phyloP scores from a whole-genome alignment of 768 basidiomycete genomes.

The Coprinellus aureogranulatus region DNA sequence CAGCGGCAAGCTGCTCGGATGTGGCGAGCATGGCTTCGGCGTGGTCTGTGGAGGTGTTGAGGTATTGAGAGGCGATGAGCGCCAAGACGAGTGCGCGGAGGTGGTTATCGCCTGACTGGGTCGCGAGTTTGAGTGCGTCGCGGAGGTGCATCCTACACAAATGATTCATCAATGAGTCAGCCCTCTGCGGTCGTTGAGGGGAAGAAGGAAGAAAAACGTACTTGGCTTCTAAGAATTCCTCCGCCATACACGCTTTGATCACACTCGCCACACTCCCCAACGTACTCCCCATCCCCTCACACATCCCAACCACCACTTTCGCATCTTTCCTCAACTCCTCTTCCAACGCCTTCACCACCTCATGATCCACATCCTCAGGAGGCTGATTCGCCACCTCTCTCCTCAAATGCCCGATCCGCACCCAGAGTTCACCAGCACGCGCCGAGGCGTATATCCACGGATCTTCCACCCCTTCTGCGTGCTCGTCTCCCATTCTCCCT shows the following conservation, averaged over 20 bases:
- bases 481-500: constrained; percentile 1
- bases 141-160: constrained; percentile 53
- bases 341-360: constrained; percentile 14
- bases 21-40: constrained; percentile 64
- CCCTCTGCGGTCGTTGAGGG: constrained; percentile 6
- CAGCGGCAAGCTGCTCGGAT: constrained; percentile 68
- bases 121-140: constrained; percentile 56
- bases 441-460: constrained; percentile 32
- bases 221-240: constrained; percentile 64
- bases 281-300: constrained; percentile 51
- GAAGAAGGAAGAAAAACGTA: constrained; percentile 29
- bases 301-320: constrained; percentile 39
- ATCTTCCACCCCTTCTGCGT: constrained; percentile 27
- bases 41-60: constrained; percentile 68
- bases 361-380: background rate
- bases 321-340: constrained; percentile 30
- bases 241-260: constrained; percentile 49
- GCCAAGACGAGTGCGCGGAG: constrained; percentile 68
- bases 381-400: background rate
- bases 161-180: background rate
- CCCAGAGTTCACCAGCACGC: constrained; percentile 33
- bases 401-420: constrained; percentile 26
- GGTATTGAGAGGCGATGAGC: constrained; percentile 66
- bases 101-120: constrained; percentile 64
- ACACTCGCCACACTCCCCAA: constrained; percentile 55